Evolutionary conservation across 2,329 filamentous ascomycete species (phyloP), one percentile per base, ranked within the genome.

Genomic region (Plenodomus tracheiphilus): DNA sequence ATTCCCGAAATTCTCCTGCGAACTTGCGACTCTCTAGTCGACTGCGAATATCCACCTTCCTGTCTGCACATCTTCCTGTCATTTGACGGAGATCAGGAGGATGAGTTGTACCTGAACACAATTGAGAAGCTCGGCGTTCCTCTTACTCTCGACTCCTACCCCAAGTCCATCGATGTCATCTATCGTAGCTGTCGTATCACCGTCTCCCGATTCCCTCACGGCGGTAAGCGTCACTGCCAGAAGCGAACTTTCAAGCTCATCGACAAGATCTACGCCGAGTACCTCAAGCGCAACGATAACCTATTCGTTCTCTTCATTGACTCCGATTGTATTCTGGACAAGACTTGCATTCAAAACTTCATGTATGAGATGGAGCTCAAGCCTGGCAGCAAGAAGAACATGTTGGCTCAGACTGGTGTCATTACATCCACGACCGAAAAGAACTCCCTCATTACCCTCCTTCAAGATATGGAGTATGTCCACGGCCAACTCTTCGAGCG

Each of bases 291-390:
- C 40, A 90, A 96, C 68, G 93, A 97, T 73, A 90, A 97, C 62
- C 78, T 97, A 0, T 97, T 97, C 70, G 87, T 97, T 44, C 82
- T 97, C 10, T 97, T 97, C 75, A 97, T 97, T 68, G 93, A 97
- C 75, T 97, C 92, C 0, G 93, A 97, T 70, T 97, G 94, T 73
- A 94, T 97, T 54, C 79, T 97, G 41, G 93, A 97, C 76, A 84
- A 85, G 49, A 85, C 92, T 35, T 97, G 93, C 70, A 83, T 97
- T 51, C 93, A 97, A 70, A 97, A 97, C 72, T 97, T 97, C 74
- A 89, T 97, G 77, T 97, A 94, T 73, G 93, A 97, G 70, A 97
- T 97, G 94, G 91, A 97, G 73, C 79, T 97, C 52, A 96, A 93
- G 72, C 93, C 93, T 1, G 92, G 92, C 46, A 96, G 92, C 75